phyloP scores from a whole-genome alignment of 78 protist species.

The Thecamonas trahens region DNA sequence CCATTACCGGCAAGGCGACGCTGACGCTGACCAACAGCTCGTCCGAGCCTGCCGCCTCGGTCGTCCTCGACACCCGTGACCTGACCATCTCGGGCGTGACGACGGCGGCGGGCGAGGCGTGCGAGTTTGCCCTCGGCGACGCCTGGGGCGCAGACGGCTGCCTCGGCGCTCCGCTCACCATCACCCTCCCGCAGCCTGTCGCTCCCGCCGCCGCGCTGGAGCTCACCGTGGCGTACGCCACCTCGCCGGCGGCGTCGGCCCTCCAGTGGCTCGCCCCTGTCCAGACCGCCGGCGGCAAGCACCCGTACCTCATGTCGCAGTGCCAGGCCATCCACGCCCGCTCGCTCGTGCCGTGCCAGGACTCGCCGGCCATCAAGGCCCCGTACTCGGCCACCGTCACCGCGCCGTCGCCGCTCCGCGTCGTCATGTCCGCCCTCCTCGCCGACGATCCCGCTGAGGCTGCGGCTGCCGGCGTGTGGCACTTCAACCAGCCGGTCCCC shows the following conservation, averaged over 20 bases:
- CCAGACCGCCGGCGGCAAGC: conserved; percentile 12
- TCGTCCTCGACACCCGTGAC: not conserved
- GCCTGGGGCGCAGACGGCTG: not conserved
- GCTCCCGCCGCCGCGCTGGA: not conserved
- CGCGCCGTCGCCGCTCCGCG: conserved; percentile 43
- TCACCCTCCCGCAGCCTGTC: not conserved
- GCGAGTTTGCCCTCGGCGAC: not conserved
- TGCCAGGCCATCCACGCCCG: conserved; percentile 73
- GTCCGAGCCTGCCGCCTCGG: too few relatives aligned
- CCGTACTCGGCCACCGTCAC: conserved; percentile 60
- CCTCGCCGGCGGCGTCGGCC: not conserved
- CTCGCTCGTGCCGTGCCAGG: conserved; percentile 68
- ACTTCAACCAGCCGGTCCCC: conserved; percentile 17
- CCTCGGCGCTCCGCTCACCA: not conserved
- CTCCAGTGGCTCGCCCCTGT: conserved; percentile 24
- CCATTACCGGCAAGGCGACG: not conserved
- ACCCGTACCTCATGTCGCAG: conserved; percentile 41
- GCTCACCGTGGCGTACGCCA: not conserved
- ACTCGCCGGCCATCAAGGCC: conserved; percentile 59
- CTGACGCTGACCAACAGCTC: not conserved
- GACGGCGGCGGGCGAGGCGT: not conserved
- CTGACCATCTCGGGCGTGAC: not conserved
- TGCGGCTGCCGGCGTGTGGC: conserved; percentile 5
- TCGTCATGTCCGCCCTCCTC: conserved; percentile 65
- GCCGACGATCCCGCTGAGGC: conserved; percentile 13